Conservation (phyloP, 768 basidiomycete genomes). For the Dioszegia hungarica region DNA sequence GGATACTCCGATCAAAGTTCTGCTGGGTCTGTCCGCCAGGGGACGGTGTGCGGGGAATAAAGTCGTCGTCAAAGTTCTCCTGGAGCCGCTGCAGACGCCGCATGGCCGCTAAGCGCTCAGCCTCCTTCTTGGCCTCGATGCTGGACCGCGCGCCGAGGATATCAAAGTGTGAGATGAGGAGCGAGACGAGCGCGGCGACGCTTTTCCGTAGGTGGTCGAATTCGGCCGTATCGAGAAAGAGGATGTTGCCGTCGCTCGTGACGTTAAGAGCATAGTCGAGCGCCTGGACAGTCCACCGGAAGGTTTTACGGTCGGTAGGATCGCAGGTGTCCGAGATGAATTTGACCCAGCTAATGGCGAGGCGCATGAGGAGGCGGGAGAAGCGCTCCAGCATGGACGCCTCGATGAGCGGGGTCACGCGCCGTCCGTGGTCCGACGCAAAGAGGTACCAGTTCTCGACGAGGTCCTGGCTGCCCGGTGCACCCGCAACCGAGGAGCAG, state of each 20-base stretch:
- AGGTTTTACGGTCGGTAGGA: conserved; percentile 88
- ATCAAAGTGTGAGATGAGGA: conserved; percentile 96
- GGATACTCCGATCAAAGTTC: conserved; percentile 57
- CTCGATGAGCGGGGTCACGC: conserved; percentile 85
- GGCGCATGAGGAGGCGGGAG: conserved; percentile 73
- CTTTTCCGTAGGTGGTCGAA: conserved; percentile 85
- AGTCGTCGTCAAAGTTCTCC: conserved; percentile 50
- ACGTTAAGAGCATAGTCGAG: conserved; percentile 86
- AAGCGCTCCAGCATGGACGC: conserved; percentile 62
- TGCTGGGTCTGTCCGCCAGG: conserved; percentile 24
- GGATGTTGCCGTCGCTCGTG: conserved; percentile 80
- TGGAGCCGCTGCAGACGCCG: conserved; percentile 54
- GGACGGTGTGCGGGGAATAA: conserved; percentile 36
- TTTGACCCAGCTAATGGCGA: conserved; percentile 95
- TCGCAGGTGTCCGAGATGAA: conserved; percentile 99
- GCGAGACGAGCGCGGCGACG: conserved; percentile 91
- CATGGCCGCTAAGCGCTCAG: conserved; percentile 66
- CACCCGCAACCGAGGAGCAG: conserved; percentile 51
- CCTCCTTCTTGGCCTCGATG: conserved; percentile 80
- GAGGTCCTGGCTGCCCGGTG: conserved; percentile 63
- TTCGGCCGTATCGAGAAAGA: conserved; percentile 79
- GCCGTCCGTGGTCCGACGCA: conserved; percentile 82
- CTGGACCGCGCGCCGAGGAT: conserved; percentile 90
- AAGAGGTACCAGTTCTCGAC: conserved; percentile 81
- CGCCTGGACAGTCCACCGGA: conserved; percentile 96